phyloP scores from a whole-genome alignment of 768 basidiomycete species.

The Fistulinella prunicolor region DNA sequence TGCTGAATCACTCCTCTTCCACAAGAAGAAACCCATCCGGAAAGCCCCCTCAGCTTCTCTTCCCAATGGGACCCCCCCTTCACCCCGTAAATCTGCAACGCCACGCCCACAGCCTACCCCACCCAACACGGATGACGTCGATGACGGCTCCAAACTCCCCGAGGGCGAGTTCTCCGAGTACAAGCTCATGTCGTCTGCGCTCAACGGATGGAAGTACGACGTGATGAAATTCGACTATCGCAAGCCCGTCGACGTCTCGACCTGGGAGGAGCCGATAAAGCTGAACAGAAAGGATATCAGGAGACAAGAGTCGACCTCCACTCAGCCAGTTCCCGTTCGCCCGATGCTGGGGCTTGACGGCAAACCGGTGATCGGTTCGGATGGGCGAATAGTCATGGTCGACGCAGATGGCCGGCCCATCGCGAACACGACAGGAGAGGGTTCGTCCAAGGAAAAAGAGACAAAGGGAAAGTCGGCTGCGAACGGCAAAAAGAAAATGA shows the following conservation, averaged over 20 bases:
- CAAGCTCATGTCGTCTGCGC: constrained; percentile 71
- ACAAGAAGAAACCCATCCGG: constrained; percentile 53
- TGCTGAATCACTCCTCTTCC: constrained; percentile 57
- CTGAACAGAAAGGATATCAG: constrained; percentile 83
- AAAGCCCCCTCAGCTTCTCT: constrained; percentile 15
- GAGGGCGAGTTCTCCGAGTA: constrained; percentile 73
- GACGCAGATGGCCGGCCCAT: constrained; percentile 76
- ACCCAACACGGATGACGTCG: constrained; percentile 42
- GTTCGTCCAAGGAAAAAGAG: constrained; percentile 30
- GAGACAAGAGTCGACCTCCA: constrained; percentile 40
- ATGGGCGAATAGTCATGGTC: constrained; percentile 79
- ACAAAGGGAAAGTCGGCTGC: constrained; percentile 42
- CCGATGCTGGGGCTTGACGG: constrained; percentile 83
- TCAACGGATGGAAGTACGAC: constrained; percentile 89
- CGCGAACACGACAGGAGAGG: constrained; percentile 33
- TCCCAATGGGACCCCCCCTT: constrained; percentile 17
- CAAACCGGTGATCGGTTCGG: constrained; percentile 74
- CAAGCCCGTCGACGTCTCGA: constrained; percentile 63
- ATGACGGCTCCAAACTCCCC: constrained; percentile 54
- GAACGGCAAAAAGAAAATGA: constrained; percentile 67
- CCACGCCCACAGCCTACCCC: constrained; percentile 41
- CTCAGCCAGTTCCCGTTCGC: constrained; percentile 50
- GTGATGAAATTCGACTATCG: constrained; percentile 88
- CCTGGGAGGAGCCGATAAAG: constrained; percentile 75
- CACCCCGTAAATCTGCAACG: constrained; percentile 37